phyloP scores from a whole-genome alignment of 2,329 filamentous ascomycete genomes.

The Stachybotrys chartarum region DNA sequence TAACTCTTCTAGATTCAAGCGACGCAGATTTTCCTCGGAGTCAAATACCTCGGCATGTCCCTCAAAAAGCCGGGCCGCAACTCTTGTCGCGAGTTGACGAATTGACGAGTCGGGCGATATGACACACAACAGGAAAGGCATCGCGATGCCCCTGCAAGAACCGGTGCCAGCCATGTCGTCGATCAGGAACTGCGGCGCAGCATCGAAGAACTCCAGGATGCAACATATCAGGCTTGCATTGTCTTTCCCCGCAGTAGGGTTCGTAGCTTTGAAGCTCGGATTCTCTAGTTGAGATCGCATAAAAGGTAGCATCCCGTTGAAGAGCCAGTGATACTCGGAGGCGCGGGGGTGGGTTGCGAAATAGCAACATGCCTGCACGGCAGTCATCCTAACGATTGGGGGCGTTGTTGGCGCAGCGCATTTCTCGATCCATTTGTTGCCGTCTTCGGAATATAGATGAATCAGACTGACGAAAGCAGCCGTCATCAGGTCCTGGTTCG shows the following conservation, averaged over 20 bases:
- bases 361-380: conserved; percentile 55
- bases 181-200: conserved; percentile 32
- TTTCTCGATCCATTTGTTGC: conserved; percentile 45
- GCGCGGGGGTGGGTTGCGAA: conserved; percentile 48
- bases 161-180: conserved; percentile 19
- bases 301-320: conserved; percentile 46
- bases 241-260: neutral
- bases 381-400: conserved; percentile 53
- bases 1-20: conserved; percentile 17
- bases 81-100: conserved; percentile 37
- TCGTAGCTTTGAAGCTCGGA: neutral
- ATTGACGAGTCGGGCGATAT: conserved; percentile 44
- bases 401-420: conserved; percentile 53
- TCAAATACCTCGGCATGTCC: conserved; percentile 18
- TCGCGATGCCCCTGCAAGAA: conserved; percentile 28
- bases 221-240: conserved; percentile 16
- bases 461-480: conserved; percentile 59
- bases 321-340: conserved; percentile 46
- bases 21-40: conserved; percentile 14
- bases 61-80: conserved; percentile 41
- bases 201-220: conserved; percentile 51
- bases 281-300: conserved; percentile 50
- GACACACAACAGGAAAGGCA: conserved; percentile 46
- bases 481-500: conserved; percentile 59
- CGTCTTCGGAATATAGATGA: conserved; percentile 53